phyloP scores from a whole-genome alignment of 2,329 filamentous ascomycete species.

The Nothopassalora personata region DNA sequence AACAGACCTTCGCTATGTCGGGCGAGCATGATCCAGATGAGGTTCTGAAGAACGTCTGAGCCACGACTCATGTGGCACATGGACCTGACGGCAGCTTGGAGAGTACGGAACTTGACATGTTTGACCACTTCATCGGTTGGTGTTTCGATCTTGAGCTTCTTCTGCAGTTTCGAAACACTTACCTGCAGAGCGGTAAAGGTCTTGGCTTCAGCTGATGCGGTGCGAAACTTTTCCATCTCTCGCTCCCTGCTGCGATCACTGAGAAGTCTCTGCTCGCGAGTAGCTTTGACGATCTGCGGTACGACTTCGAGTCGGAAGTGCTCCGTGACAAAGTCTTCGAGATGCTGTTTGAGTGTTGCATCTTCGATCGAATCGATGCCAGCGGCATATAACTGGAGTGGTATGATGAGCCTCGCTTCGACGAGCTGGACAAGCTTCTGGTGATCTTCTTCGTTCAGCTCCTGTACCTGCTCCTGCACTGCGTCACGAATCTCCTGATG shows the following conservation, averaged over 20 bases:
- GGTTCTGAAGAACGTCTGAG: slow-evolving; percentile 30
- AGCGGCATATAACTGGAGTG: slow-evolving; percentile 22
- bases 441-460: slow-evolving; percentile 10
- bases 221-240: slow-evolving; percentile 25
- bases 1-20: slow-evolving; percentile 22
- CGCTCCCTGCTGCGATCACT: slow-evolving; percentile 14
- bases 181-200: slow-evolving; percentile 19
- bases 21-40: slow-evolving; percentile 30
- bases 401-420: slow-evolving; percentile 18
- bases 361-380: slow-evolving; percentile 22
- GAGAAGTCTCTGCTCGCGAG: slow-evolving; percentile 16
- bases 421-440: slow-evolving; percentile 10
- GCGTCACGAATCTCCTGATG: slow-evolving; percentile 7
- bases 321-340: slow-evolving; percentile 23
- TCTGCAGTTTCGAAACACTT: slow-evolving; percentile 20
- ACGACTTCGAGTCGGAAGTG: slow-evolving; percentile 22
- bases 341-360: slow-evolving; percentile 21
- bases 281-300: slow-evolving; percentile 8
- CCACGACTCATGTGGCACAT: slow-evolving; percentile 24
- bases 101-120: slow-evolving; percentile 12
- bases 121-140: slow-evolving; percentile 10
- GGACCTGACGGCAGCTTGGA: slow-evolving; percentile 18
- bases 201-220: slow-evolving; percentile 15
- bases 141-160: slow-evolving; percentile 25
- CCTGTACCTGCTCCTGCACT: slow-evolving; percentile 6